Base-by-base conservation (phyloP, 1,284 basidiomycete species). In the Ceratobasidium theobromae region DNA sequence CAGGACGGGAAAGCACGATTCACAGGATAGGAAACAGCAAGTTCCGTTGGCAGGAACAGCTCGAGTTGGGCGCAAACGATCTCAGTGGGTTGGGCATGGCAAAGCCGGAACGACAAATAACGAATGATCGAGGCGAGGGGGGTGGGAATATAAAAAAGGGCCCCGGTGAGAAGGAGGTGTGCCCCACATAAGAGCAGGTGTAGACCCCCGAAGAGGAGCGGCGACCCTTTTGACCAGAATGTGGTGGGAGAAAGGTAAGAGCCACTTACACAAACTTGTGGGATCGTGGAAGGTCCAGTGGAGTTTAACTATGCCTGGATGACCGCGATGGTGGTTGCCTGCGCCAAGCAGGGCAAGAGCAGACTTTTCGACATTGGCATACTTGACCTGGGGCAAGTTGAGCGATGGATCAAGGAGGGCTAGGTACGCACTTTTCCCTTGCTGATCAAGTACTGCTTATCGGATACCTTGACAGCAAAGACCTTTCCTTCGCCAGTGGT, bases 231-330 rank as follows among this genome's bases (percentile, higher is more conserved):
- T n/a, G n/a, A 40, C 40, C 28, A n/a, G 45, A 45, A 53, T 30
- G 57, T 35, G 49, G 41, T 46, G 27, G 68, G 28, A 54, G 14
- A 68, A 35, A 14, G 55, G 21, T 30, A 45, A n/a, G 2, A 45
- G 43, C 43, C 12, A 82, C 87, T 80, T 75, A 94, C 91, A 95
- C 58, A 95, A 79, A 75, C 88, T 88, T 79, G 84, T 87, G 25
- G 86, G 82, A 74, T 95, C 93, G 70, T 93, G 91, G 73, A 95
- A 95, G 1, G 91, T 86, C 77, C 85, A 91, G 72, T 89, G 86
- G 33, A 95, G 76, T 57, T 85, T 84, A 18, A 95, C 86, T 65
- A 95, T 85, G 1, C 93, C 93, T 1, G 91, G 90, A 78, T 95
- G 92, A 9, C 84, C 84, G n/a, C 52, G 41, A 27, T 46, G 43